Base-by-base conservation (phyloP, 306 rosid genomes). In the Cucumis melo region DNA sequence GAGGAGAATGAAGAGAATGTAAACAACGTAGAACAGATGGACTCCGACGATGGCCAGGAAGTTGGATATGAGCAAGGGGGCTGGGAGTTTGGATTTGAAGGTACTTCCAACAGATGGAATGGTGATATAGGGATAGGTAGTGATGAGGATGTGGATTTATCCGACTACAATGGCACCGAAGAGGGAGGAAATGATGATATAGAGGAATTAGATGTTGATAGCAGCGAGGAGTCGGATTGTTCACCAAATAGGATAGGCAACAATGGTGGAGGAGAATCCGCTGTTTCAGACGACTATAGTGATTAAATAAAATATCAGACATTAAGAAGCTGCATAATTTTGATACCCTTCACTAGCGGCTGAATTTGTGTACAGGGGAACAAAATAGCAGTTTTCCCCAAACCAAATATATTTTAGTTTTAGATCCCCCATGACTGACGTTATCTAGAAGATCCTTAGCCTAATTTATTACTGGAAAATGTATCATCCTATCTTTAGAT, bases 241-340 rank as follows among this genome's bases (percentile, higher is more conserved):
- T 80, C 83, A 60, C 83, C 76, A 19, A 80, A 85, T 79, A 84
- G 89, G 81, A 75, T 60, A 42, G 84, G 74, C 70, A 84, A 92
- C 68, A 92, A 72, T 63, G 95, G 87, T 58, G 96, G 82, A 77
- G 81, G 87, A 17, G 95, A 90, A 66, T 91, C 91, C 9, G 78
- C 85, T 56, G 84, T 64, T 71, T 93, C 99, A 51, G 98, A 90
- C 27, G 97, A 95, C 60, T 92, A 91, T 74, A 92, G 93, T 78
- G 99, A 95, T 68, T 90, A 83, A 77, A 50, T 9, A 60, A n/a
- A 51, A 50, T 6, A 51, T 57, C 5, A 56, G 44, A 72, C 29
- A 39, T 73, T 73, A 27, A 73, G 61, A 19, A 51, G 77, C 48
- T 73, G 77, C 61, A 5, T 53, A 73, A 34, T 73, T 73, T 73